Base-by-base conservation (phyloP, 345 rosid genomes). In the Rhodamnia rubescens region DNA sequence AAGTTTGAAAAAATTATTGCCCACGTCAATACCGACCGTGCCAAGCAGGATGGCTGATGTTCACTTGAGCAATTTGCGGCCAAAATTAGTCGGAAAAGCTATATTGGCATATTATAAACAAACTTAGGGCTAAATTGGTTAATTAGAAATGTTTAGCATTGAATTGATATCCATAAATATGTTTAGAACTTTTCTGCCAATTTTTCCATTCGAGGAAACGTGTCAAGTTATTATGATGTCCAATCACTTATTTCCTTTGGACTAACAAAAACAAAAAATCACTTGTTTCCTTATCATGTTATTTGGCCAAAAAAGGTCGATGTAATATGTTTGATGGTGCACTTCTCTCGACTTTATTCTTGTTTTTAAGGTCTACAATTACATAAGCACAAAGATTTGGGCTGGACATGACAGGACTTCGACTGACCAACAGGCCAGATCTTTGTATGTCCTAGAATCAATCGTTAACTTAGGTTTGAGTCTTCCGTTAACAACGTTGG, bases 61-160 rank as follows among this genome's bases (percentile, higher is more conserved):
- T 2, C 5, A 64, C 10, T 8, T 32, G 0, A 8, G 0, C 1
- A 22, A 64, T 64, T 32, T 69, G 4, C 20, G 0, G 9, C 24
- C 78, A 32, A 32, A 32, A 69, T 69, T 69, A 5, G 4, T 5
- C 2, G 8, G 44, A 64, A 4, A 0, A 10, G 3, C 1, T 54
- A 7, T 11, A 69, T 9, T 18, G 7, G 1, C 5, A 32, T 32
- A 69, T 32, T 1, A 0, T 69, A 2, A 69, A 69, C 21, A 32
- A 18, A 5, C 32, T 32, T 32, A 69, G 24, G 3, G 15, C 42
- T 32, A 69, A 16, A 32, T 69, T 69, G 5, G 2, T 0, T 4
- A 16, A 64, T 7, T 64, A 16, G 9, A 64, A 64, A 32, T 0
- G 0, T 32, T 15, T 32, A 8, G 1, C 2, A 69, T 0, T 8